phyloP scores from a whole-genome alignment of 1,284 basidiomycete genomes.

The Phellinidium pouzarii region DNA sequence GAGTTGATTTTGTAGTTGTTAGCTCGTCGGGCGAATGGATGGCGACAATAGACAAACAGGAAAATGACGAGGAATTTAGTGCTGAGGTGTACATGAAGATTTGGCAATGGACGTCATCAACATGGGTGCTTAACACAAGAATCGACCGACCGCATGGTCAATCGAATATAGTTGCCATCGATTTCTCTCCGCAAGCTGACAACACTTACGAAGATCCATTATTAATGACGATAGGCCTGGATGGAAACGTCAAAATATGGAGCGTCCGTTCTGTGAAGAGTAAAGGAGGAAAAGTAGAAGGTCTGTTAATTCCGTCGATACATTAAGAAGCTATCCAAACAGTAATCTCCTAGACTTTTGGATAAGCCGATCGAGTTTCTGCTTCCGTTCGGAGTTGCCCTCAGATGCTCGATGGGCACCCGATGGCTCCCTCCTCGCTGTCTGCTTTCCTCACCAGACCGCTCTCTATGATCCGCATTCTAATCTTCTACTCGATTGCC shows the following conservation, averaged over 20 bases:
- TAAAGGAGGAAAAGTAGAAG: constrained; percentile 43
- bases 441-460: constrained; percentile 64
- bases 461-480: constrained; percentile 74
- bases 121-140: constrained; percentile 68
- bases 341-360: constrained; percentile 55
- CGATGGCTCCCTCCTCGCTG: constrained; percentile 82
- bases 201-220: constrained; percentile 32
- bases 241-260: constrained; percentile 72
- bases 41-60: constrained; percentile 83
- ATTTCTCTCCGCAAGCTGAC: constrained; percentile 49
- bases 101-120: constrained; percentile 76
- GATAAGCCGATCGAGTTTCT: constrained; percentile 65
- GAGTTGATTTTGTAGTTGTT: constrained; percentile 68
- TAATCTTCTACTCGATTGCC: constrained; percentile 57
- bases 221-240: constrained; percentile 63
- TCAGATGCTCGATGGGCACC: constrained; percentile 70
- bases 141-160: constrained; percentile 85
- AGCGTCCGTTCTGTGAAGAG: constrained; percentile 39
- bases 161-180: constrained; percentile 56
- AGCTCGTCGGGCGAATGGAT: constrained; percentile 81
- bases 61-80: constrained; percentile 56
- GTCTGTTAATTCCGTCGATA: constrained; percentile 29
- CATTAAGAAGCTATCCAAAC: not conserved
- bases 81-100: constrained; percentile 82
- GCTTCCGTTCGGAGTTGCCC: constrained; percentile 65